Percentiles rank a stretch among this genome's conserved stretches.
Conservation (phyloP, 1,139 yeast genomes). For the Geotrichum cucujoidarum region DNA sequence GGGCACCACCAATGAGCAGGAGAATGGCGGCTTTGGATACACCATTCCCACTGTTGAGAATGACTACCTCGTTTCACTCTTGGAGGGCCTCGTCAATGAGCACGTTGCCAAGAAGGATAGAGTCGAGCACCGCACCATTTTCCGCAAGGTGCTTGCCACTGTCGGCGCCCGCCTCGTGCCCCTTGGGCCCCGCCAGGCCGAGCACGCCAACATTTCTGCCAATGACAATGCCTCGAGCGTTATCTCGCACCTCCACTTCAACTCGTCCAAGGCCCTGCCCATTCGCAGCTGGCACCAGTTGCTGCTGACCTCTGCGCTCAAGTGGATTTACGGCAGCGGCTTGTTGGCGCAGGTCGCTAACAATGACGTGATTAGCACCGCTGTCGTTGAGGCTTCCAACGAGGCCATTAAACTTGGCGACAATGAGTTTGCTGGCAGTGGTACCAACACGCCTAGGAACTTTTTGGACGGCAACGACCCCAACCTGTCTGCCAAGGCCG, state of each 20-base stretch:
- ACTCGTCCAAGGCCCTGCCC: slow-evolving; percentile 53
- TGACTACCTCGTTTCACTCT: slow-evolving; percentile 40
- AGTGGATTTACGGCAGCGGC: slow-evolving; percentile 67
- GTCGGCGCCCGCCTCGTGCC: slow-evolving; percentile 13
- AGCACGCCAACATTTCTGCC: slow-evolving; percentile 4
- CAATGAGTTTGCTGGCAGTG: slow-evolving; percentile 4
- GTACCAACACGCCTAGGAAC: background rate
- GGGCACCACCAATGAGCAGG: slow-evolving; percentile 39
- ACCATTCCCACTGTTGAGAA: slow-evolving; percentile 57
- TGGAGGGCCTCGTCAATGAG: slow-evolving; percentile 24
- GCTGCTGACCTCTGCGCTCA: slow-evolving; percentile 55
- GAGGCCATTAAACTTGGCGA: slow-evolving; percentile 10
- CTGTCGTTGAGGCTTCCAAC: slow-evolving; percentile 11
- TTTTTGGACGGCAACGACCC: background rate
- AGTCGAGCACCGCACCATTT: slow-evolving; percentile 55
- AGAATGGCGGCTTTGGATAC: slow-evolving; percentile 27
- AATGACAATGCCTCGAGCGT: slow-evolving; percentile 22
- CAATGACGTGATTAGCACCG: slow-evolving; percentile 36
- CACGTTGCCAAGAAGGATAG: slow-evolving; percentile 39
- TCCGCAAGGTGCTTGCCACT: slow-evolving; percentile 56
- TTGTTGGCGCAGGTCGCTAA: slow-evolving; percentile 57
- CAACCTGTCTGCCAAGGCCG: slow-evolving; percentile 2
- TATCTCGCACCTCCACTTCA: slow-evolving; percentile 52
- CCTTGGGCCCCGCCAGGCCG: background rate
- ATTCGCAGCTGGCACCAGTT: slow-evolving; percentile 65